A percentile compares a stretch with the other conserved stretches of the same genome.
These are phyloP conservation scores for Claviceps monticola DNA, from an alignment of 2,329 filamentous ascomycete species.

Conservation along the genomic window DNA sequence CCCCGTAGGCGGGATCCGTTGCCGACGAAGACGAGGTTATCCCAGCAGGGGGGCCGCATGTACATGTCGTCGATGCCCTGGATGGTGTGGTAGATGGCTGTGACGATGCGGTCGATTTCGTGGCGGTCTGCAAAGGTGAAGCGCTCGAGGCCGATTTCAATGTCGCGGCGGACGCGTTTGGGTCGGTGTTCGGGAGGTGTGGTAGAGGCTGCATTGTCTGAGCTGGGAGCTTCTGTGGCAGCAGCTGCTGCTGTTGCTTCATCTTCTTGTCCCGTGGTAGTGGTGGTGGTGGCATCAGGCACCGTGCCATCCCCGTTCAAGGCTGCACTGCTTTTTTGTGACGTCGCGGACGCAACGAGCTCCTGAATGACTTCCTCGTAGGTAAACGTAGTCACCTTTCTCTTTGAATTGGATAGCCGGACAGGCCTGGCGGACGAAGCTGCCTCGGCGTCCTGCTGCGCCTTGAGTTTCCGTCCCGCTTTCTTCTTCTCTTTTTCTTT, in stretches of 20 bases:
- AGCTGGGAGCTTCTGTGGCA: background rate
- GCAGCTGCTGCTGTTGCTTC: constrained; percentile 5
- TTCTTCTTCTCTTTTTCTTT: constrained; percentile 67
- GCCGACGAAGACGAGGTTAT: constrained; percentile 80
- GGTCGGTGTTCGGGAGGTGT: constrained; percentile 32
- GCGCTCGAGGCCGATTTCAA: constrained; percentile 66
- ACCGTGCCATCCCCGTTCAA: background rate
- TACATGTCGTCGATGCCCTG: constrained; percentile 72
- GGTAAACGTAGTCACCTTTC: constrained; percentile 54
- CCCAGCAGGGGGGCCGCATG: constrained; percentile 80
- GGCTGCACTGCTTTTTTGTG: constrained; percentile 12
- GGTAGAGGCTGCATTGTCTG: constrained; percentile 10
- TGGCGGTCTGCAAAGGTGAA: constrained; percentile 55
- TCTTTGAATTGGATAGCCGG: constrained; percentile 58
- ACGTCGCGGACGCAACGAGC: constrained; percentile 28
- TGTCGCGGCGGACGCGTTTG: constrained; percentile 48
- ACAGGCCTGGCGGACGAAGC: constrained; percentile 38
- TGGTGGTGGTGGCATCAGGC: background rate
- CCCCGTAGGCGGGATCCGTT: constrained; percentile 64
- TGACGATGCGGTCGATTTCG: constrained; percentile 72
- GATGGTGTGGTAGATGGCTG: constrained; percentile 70
- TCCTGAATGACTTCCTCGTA: constrained; percentile 56
- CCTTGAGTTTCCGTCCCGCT: constrained; percentile 33
- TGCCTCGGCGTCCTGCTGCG: constrained; percentile 38
- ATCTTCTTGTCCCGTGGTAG: constrained; percentile 1